Base-by-base conservation (phyloP, 177 flowering plant species). In the Viscum album region DNA sequence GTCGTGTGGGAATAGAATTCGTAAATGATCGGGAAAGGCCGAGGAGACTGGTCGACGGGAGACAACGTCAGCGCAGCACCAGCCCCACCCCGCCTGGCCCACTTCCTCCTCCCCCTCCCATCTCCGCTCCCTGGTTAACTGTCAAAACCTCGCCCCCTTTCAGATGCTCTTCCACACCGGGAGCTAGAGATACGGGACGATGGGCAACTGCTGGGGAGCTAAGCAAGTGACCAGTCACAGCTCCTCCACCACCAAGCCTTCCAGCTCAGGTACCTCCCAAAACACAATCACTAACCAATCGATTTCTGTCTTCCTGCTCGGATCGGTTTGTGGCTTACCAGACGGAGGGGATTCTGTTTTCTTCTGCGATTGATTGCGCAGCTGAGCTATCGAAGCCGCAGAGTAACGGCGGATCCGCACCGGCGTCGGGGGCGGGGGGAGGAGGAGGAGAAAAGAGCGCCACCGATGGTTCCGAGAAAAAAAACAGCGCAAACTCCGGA, bases 181-280 rank as follows among this genome's bases (percentile, higher is more conserved):
- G 60, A 54, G 60, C n/a, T 0, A 26, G 34, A 59, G 63, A 59
- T 34, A 59, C 34, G 32, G 34, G 5, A 23, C 15, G 34, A 59
- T 59, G 63, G 63, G 63, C 34, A 59, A 59, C 34, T 59, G 63
- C 34, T 59, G 21, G 17, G 23, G 63, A 59, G 34, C 63, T 37
- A 37, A 37, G 11, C 34, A 16, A 23, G 34, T 30, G 17, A 59
- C 15, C n/a, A 26, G 17, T 31, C 34, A 59, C 60, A 54, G 60
- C 31, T 7, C 11, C 28, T 28, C 13, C 61, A 59, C 15, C 63
- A 30, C 4, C 63, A 59, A 31, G 19, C 34, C 32, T 59, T 31
- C 34, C 26, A 4, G 30, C 30, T 12, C 60, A 10, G 60, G 60
- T 28, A 26, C 56, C 26, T 2, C 58, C 7, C 8, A 26, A 28